phyloP scores from a whole-genome alignment of 176 grass and related monocot species.

The Phyllostachys edulis region DNA sequence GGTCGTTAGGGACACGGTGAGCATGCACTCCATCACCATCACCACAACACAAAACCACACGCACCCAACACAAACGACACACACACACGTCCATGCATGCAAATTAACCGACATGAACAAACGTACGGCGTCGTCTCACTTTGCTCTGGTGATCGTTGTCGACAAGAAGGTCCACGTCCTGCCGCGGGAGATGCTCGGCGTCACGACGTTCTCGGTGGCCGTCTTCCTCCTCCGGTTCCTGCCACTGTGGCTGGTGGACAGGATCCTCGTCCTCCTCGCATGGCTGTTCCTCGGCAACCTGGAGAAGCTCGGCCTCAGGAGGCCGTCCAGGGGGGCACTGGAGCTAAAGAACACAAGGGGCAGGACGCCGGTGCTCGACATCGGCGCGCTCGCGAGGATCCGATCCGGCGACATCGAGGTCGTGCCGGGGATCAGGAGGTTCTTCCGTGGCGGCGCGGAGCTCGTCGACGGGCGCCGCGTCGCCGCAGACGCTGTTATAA shows the following conservation, averaged over 20 bases:
- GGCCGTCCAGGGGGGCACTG: slow-evolving; percentile 47
- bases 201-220: slow-evolving; percentile 68
- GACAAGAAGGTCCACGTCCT: slow-evolving; percentile 72
- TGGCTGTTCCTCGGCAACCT: slow-evolving; percentile 63
- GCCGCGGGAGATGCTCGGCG: slow-evolving; percentile 66
- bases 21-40: not conserved
- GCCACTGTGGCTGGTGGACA: slow-evolving; percentile 65
- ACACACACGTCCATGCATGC: not conserved
- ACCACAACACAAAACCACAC: not conserved
- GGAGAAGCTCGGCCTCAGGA: slow-evolving; percentile 49
- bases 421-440: slow-evolving; percentile 62
- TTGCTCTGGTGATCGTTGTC: not conserved
- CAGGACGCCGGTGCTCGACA: slow-evolving; percentile 71
- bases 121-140: not conserved
- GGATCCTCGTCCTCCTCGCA: slow-evolving; percentile 61
- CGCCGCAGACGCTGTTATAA: slow-evolving; percentile 57
- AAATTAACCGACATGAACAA: not conserved
- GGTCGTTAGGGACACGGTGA: slow-evolving; percentile 79
- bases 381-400: slow-evolving; percentile 62
- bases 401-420: slow-evolving; percentile 67
- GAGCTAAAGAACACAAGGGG: slow-evolving; percentile 74
- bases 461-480: slow-evolving; percentile 56
- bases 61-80: not conserved
- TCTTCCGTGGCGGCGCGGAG: slow-evolving; percentile 40
- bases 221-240: slow-evolving; percentile 60